Percentiles rank a stretch among this genome's conserved stretches.
Conservation (phyloP, 2,329 filamentous ascomycete species). For the Trichoderma pleuroti region DNA sequence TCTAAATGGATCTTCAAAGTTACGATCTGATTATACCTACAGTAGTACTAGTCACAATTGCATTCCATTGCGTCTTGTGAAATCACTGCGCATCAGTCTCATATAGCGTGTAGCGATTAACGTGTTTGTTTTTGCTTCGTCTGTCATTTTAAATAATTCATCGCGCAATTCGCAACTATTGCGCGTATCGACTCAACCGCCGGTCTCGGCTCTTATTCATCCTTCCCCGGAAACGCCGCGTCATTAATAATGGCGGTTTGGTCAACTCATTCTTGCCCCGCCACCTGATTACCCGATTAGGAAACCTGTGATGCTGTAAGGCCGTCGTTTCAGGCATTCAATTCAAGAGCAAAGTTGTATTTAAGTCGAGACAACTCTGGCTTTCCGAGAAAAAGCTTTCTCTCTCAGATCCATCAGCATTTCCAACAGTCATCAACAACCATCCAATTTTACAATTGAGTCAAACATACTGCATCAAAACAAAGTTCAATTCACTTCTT, state of each 20-base stretch:
- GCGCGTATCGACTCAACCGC: not conserved
- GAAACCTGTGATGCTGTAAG: conserved; percentile 19
- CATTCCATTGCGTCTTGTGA: not conserved
- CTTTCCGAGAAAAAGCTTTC: not conserved
- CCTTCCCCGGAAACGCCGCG: not conserved
- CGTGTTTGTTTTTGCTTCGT: not conserved
- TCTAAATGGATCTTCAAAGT: not conserved
- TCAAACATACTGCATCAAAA: not conserved
- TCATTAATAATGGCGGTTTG: not conserved
- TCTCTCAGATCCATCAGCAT: not conserved
- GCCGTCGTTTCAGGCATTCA: conserved; percentile 22
- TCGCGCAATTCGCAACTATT: not conserved
- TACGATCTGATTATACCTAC: not conserved
- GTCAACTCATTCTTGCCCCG: conserved; percentile 1
- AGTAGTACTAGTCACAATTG: not conserved
- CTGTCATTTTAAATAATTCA: not conserved
- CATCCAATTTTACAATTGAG: not conserved
- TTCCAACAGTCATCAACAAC: not conserved
- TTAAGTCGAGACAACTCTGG: conserved; percentile 12
- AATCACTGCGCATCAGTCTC: not conserved
- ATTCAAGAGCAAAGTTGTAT: conserved; percentile 15
- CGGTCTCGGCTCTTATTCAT: not conserved
- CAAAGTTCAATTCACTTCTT: not conserved
- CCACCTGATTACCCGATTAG: conserved; percentile 15
- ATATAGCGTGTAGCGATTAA: not conserved